Conservation (phyloP, 768 basidiomycete genomes). For the Suillus bovinus region DNA sequence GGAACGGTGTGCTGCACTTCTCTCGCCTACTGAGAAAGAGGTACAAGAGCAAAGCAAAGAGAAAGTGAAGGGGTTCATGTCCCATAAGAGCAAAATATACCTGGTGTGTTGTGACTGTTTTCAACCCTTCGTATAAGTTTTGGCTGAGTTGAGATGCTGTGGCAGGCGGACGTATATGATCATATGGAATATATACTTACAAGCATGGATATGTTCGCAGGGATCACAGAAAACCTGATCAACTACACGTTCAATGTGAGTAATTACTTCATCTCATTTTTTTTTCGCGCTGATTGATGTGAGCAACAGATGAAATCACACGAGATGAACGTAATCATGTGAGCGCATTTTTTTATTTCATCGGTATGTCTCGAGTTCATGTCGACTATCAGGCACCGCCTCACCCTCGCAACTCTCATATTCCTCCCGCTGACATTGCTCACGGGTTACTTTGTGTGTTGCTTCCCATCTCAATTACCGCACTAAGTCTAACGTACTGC, state of each 20-base stretch:
- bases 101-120: conserved; percentile 40
- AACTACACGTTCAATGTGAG: conserved; percentile 74
- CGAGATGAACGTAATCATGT: conserved; percentile 78
- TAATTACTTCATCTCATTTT: conserved; percentile 5
- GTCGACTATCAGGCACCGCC: conserved; percentile 47
- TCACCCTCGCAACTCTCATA: conserved; percentile 70
- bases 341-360: conserved; percentile 19
- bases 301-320: conserved; percentile 60
- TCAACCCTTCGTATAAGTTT: neutral
- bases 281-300: neutral
- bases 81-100: conserved; percentile 68
- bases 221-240: conserved; percentile 70
- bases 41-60: neutral
- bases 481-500: conserved; percentile 21
- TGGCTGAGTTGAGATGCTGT: neutral
- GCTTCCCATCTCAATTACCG: neutral
- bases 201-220: conserved; percentile 73
- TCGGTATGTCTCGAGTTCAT: conserved; percentile 2
- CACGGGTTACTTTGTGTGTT: conserved; percentile 69
- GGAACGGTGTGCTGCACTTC: conserved; percentile 62
- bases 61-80: conserved; percentile 62
- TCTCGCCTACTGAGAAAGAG: conserved; percentile 33
- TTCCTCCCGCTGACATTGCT: conserved; percentile 70
- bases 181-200: conserved; percentile 73
- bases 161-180: conserved; percentile 70